Evolutionary conservation across 2,329 filamentous ascomycete species (phyloP).

Genomic region (Colletotrichum ledebouriae): DNA sequence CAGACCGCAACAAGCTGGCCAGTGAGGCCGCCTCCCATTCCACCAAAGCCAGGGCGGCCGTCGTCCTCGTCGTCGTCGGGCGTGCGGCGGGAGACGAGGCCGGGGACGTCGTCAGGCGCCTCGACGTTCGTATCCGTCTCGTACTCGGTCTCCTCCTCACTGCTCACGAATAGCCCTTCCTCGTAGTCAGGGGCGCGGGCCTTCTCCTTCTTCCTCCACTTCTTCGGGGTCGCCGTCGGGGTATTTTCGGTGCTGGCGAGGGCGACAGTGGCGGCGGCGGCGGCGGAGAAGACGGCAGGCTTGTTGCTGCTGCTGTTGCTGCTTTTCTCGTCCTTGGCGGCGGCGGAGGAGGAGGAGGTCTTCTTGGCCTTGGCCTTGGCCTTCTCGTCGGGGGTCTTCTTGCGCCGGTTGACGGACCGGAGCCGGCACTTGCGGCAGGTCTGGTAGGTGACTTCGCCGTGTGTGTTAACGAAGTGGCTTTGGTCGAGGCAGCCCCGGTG

Average conservation of each 20-base stretch:
- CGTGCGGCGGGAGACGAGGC: neutral
- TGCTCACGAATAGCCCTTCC: neutral
- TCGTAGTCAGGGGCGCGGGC: too few species aligned
- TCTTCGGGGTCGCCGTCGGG: neutral
- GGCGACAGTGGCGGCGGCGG: too few species aligned
- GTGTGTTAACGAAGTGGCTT: neutral
- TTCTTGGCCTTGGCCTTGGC: conserved; percentile 3
- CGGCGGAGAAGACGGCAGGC: too few species aligned
- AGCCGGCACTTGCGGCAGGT: neutral
- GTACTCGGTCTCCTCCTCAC: neutral
- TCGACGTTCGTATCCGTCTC: neutral
- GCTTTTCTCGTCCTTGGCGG: neutral
- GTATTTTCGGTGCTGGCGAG: neutral
- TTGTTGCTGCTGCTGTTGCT: neutral
- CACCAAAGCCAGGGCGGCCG: neutral
- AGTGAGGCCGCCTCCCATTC: neutral
- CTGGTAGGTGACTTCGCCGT: neutral
- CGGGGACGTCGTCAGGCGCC: neutral
- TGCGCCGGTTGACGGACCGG: neutral
- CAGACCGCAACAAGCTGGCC: conserved; percentile 3
- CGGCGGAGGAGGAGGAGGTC: neutral
- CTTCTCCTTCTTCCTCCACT: neutral
- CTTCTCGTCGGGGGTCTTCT: conserved; percentile 4
- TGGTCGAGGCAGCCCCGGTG: neutral
- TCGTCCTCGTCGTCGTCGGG: conserved; percentile 19